phyloP scores from a whole-genome alignment of 805 yeast species.

The Myxozyma nipponensis region DNA sequence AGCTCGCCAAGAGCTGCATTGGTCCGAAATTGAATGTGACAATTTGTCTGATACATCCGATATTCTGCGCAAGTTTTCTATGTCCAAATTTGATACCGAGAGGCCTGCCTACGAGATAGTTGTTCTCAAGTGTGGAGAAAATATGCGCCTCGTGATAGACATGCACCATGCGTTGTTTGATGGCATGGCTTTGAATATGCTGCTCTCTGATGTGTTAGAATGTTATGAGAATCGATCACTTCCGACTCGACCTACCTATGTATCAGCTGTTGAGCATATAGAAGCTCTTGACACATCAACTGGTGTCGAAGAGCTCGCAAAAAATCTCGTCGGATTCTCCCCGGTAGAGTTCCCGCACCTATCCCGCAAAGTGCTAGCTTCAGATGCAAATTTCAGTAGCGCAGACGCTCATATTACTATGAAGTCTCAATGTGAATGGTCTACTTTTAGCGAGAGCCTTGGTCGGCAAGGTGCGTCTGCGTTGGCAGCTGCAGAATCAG shows the following conservation, averaged over 20 bases:
- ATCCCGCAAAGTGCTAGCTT: background rate
- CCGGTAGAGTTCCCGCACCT: slow-evolving; percentile 12
- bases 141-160: slow-evolving; percentile 4
- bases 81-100: background rate
- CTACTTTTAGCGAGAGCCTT: background rate
- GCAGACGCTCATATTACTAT: background rate
- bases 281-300: slow-evolving; percentile 1
- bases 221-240: background rate
- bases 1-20: background rate
- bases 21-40: background rate
- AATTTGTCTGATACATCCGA: background rate
- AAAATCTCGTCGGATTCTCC: slow-evolving; percentile 4
- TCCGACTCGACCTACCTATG: slow-evolving; percentile 5
- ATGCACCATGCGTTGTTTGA: slow-evolving; percentile 29
- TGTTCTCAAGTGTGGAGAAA: background rate
- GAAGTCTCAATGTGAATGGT: background rate
- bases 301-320: slow-evolving; percentile 3
- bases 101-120: slow-evolving; percentile 11
- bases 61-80: background rate
- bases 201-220: slow-evolving; percentile 10
- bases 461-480: background rate
- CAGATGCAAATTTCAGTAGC: background rate
- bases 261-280: slow-evolving; percentile 1
- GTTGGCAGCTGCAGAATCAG: slow-evolving; percentile 12
- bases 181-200: slow-evolving; percentile 18